Base-by-base conservation (phyloP, 1,284 basidiomycete species). In the Sutorius eximius region DNA sequence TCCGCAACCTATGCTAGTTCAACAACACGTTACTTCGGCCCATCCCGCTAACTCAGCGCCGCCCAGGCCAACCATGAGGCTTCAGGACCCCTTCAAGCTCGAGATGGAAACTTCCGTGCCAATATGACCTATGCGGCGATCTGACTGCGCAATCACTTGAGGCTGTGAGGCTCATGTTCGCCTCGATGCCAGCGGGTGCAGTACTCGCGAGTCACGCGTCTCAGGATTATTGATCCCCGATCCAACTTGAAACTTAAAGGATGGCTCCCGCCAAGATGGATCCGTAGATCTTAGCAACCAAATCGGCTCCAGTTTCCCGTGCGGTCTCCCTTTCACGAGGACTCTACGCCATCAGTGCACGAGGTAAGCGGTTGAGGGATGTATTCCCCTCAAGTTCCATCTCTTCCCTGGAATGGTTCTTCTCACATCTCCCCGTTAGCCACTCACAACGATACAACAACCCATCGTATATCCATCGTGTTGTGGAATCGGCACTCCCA, bases 11-110 rank as follows among this genome's bases (percentile, higher is more conserved):
- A 18, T 40, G 5, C 20, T 10, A n/a, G n/a, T n/a, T n/a, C n/a
- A n/a, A n/a, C n/a, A 24, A 10, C 52, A 56, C 18, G 54, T 53
- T 52, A 27, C 18, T 34, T 13, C 24, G 2, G 30, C 51, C 30
- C 2, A 24, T 24, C 22, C 22, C 22, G 22, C 22, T 24, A 24
- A 24, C 22, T 24, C 22, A 24, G 22, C 5, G 22, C 22, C 22
- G 22, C 22, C 5, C 22, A 24, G 22, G 22, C 22, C 22, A 5
- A n/a, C n/a, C 22, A 24, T 24, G 22, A 24, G 5, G 5, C 22
- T 5, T 24, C 22, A 24, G 22, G 22, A 24, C 22, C 22, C 22
- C 22, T 24, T 24, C 22, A 24, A 24, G 22, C 22, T 3, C 22
- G 3, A 5, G 22, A 24, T 24, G 22, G 22, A 24, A 24, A 24